Evolutionary conservation across 345 rosid species (phyloP), one percentile per base, ranked within the genome.

Genomic region (Corymbia maculata): DNA sequence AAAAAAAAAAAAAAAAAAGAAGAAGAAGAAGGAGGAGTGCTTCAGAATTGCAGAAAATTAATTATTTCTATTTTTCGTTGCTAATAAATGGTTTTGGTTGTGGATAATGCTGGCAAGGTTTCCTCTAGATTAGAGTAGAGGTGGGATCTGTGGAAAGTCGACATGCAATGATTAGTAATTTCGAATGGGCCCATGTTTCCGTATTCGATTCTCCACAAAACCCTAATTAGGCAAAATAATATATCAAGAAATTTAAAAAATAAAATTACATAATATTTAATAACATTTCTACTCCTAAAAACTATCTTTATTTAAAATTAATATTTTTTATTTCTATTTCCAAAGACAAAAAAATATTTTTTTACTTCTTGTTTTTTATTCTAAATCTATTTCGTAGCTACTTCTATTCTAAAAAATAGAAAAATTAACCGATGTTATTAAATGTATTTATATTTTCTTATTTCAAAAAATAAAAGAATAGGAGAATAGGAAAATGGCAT

Each of bases 221-320:
- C 49, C 26, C 3, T 70, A 9, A 36, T 36, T 17, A 42, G 49
- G 47, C 26, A 19, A 70, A 64, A 36, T 36, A 36, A 36, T 36
- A 70, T 17, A 70, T 42, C 7, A 68, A 15, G 47, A 9, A 42
- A 36, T 0, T 7, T 36, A 15, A 68, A 68, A 30, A 19, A 8
- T 8, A 3, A 16, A 0, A 32, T 16, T 16, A 4, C 16, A 7
- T 16, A 16, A 36, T 36, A 4, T 36, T 36, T 36, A 36, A 4
- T 36, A 36, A 36, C 42, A 2, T 36, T 36, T 36, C 42, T 36
- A 36, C 42, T 36, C 42, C 42, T 36, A 36, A 36, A 36, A 36
- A 36, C 42, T 2, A 36, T 36, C 42, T 36, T 36, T 36, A 36
- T 36, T 36, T 4, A 36, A 36, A 36, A 36, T 2, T 36, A 36